Conservation (phyloP, 495 filamentous ascomycete species). For the Beverwykella pulmonaria region DNA sequence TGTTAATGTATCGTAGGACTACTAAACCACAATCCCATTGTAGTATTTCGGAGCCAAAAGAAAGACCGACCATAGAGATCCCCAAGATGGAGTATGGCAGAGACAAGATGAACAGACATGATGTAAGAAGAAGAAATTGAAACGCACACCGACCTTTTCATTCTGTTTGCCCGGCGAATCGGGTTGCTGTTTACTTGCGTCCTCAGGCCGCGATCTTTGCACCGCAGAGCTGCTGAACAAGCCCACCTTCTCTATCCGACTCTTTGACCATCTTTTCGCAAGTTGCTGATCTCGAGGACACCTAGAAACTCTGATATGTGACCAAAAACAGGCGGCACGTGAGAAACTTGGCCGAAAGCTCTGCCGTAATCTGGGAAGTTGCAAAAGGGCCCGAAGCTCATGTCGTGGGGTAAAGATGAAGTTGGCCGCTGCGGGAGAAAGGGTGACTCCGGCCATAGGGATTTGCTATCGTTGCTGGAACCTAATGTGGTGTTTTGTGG, state of each 20-base stretch:
- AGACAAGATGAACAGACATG: neutral
- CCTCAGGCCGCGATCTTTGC: neutral
- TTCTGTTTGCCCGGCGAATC: neutral
- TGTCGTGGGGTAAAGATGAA: neutral
- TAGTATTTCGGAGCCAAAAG: neutral
- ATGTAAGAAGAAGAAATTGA: neutral
- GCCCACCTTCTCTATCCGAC: neutral
- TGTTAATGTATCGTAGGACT: no score
- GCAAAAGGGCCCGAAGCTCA: neutral
- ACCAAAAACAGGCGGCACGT: constrained; percentile 9
- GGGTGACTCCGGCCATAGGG: constrained; percentile 6
- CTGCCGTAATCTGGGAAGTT: neutral
- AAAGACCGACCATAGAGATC: neutral
- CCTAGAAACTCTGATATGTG: neutral
- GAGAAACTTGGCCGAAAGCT: constrained; percentile 2
- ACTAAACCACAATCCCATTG: neutral
- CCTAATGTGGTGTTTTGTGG: neutral
- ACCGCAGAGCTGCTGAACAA: neutral
- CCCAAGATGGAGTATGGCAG: neutral
- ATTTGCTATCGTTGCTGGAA: neutral
- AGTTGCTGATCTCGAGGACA: neutral
- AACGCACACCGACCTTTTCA: neutral
- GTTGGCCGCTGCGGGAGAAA: neutral
- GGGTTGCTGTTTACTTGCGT: neutral
- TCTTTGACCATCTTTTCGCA: neutral